phyloP scores from a whole-genome alignment of 2,329 filamentous ascomycete species.

The Ilyonectria mors-panacis region DNA sequence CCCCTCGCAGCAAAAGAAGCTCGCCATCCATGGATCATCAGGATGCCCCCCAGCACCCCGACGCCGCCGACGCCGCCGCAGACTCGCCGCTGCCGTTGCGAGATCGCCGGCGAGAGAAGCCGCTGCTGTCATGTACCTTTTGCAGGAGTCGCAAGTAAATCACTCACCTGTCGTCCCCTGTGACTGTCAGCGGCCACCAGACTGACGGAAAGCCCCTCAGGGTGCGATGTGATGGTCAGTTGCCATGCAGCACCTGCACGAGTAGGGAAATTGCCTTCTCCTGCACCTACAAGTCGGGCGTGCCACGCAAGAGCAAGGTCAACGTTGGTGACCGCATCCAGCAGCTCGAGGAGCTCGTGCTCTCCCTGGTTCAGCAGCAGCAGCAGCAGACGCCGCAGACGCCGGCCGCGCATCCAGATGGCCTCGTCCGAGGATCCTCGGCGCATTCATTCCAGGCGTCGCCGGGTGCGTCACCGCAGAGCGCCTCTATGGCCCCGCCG shows the following conservation, averaged over 20 bases:
- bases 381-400: slow-evolving; percentile 34
- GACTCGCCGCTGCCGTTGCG: slow-evolving; percentile 3
- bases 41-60: slow-evolving; percentile 14
- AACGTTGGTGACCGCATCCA: neutral
- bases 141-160: slow-evolving; percentile 24
- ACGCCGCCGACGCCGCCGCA: neutral
- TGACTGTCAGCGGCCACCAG: too few relatives aligned
- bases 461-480: too few relatives aligned
- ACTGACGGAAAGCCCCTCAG: neutral
- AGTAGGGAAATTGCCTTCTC: slow-evolving; percentile 4
- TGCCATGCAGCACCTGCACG: slow-evolving; percentile 19
- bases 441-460: too few relatives aligned
- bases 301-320: neutral
- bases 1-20: neutral
- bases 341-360: slow-evolving; percentile 44
- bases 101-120: slow-evolving; percentile 16
- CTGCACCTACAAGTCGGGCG: slow-evolving; percentile 14
- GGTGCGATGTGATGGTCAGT: slow-evolving; percentile 25
- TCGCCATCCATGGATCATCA: neutral
- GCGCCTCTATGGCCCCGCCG: neutral
- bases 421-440: neutral
- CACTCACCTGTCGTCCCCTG: too few relatives aligned
- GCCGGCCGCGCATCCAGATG: neutral
- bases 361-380: slow-evolving; percentile 46
- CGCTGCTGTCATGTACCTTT: slow-evolving; percentile 24